Percentiles rank a stretch among this genome's conserved stretches.
Evolutionary conservation across 805 yeast genomes (phyloP).

Genomic region (Yarrowia sp.): DNA sequence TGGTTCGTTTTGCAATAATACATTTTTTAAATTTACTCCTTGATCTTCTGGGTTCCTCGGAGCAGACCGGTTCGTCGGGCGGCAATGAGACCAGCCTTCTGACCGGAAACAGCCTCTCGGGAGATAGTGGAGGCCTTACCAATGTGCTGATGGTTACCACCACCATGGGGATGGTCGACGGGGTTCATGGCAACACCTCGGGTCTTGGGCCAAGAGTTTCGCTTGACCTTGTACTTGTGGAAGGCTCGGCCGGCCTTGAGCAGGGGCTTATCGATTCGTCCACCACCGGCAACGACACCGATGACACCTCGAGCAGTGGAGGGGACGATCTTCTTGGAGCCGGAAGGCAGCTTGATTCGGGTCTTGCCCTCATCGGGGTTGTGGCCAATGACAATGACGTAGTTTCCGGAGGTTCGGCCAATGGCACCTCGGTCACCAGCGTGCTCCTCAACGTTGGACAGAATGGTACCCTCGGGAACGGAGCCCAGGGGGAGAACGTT

Average conservation of each 20-base stretch:
- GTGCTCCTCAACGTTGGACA: conserved; percentile 97
- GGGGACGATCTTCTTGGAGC: conserved; percentile 95
- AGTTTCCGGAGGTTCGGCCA: conserved; percentile 99
- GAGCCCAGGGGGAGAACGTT: conserved; percentile 96
- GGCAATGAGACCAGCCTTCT: conserved; percentile 99
- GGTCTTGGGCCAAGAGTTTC: conserved; percentile 99
- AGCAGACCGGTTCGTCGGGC: conserved; percentile 99
- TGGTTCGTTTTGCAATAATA: conserved; percentile 31
- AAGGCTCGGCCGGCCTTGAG: conserved; percentile 99
- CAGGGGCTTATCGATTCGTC: conserved; percentile 99
- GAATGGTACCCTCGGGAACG: conserved; percentile 99
- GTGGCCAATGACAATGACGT: conserved; percentile 98
- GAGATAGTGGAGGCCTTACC: conserved; percentile 99
- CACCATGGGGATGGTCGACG: conserved; percentile 99
- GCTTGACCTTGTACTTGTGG: conserved; percentile 99
- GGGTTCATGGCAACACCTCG: conserved; percentile 99
- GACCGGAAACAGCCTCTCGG: conserved; percentile 99
- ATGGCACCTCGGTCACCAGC: conserved; percentile 99
- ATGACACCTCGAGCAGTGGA: conserved; percentile 99
- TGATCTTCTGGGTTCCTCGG: conserved; percentile 98
- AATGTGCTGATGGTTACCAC: conserved; percentile 99
- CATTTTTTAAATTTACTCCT: conserved; percentile 58
- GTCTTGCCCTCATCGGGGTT: conserved; percentile 99
- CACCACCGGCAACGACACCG: conserved; percentile 99
- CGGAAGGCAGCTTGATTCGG: conserved; percentile 99